Evolutionary conservation across 768 basidiomycete species (phyloP).

Genomic region (Podaxis sp.): DNA sequence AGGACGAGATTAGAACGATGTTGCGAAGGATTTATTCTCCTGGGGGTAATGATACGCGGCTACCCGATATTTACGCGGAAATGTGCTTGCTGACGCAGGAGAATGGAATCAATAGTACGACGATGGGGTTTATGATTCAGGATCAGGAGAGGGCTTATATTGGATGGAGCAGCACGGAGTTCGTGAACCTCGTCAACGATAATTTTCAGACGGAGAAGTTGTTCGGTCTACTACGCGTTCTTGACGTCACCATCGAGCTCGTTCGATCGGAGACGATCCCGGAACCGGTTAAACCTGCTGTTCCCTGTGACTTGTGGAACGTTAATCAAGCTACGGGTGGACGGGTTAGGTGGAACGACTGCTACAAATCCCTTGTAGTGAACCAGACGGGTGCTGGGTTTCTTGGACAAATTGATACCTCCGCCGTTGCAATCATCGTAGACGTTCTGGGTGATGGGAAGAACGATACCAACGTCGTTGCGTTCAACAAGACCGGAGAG

Average conservation of each 20-base stretch:
- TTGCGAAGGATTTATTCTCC: conserved; percentile 16
- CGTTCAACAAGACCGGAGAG: conserved; percentile 17
- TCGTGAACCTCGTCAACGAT: conserved; percentile 3
- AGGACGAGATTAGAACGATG: conserved; percentile 16
- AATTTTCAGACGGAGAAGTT: background rate
- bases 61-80: conserved; percentile 2
- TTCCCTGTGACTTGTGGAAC: conserved; percentile 11
- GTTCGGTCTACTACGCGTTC: conserved; percentile 7
- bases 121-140: conserved; percentile 14
- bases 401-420: conserved; percentile 20
- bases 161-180: conserved; percentile 15
- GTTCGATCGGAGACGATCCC: conserved; percentile 18
- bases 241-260: conserved; percentile 11
- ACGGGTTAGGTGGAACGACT: conserved; percentile 13
- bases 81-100: conserved; percentile 13
- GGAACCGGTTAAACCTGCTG: conserved; percentile 14
- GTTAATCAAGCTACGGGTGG: conserved; percentile 20
- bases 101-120: conserved; percentile 14
- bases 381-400: conserved; percentile 13
- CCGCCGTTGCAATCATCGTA: conserved; percentile 17
- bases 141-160: conserved; percentile 1
- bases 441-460: conserved; percentile 22
- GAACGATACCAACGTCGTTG: conserved; percentile 10
- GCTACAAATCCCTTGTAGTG: conserved; percentile 8
- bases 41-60: conserved; percentile 5